Base-by-base conservation (phyloP, 2,329 filamentous ascomycete genomes). In the Fusarium lyarnte region DNA sequence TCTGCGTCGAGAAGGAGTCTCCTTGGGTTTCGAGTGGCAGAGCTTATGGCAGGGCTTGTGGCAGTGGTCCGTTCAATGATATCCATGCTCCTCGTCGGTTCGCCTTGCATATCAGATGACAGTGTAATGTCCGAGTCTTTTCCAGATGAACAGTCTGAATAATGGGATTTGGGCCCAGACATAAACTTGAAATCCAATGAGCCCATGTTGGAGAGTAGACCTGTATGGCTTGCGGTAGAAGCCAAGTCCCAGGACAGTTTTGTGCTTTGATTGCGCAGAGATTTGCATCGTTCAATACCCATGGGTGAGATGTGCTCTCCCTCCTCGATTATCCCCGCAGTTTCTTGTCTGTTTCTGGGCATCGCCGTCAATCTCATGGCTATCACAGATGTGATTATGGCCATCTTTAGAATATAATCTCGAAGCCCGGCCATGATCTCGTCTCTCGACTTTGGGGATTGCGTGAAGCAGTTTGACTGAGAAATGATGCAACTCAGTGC, bases 161-260 rank as follows among this genome's bases (percentile, higher is more conserved):
- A 42, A 31, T 63, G 47, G 21, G 54, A 71, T 53, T 57, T 57
- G 14, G 49, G 66, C 43, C 70, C 70, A 38, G 69, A 14, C 70
- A 72, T 73, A 31, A 57, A 41, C 31, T 66, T 66, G 35, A 70
- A 69, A 23, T 51, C 21, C 65, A 72, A 27, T 23, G 52, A 58
- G 35, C 53, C 60, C 41, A 39, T 31, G 33, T 47, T 49, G 19
- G 69, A 58, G 27, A 70, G 52, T 33, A 53, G 38, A 19, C 59
- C 59, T 16, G 36, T 36, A 23, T 52, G 51, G 23, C 46, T 70
- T 29, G 43, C 45, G 41, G 52, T 51, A 21, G 68, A 67, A 19
- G 57, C 38, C 41, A 58, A 12, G 27, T 58, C 51, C 57, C 52
- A 63, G 23, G 63, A 67, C 41, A 54, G 52, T 21, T 31, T 46